Evolutionary conservation across 2,329 filamentous ascomycete genomes (phyloP), one percentile per base, ranked within the genome.

Genomic region (Pyrenophora teres): DNA sequence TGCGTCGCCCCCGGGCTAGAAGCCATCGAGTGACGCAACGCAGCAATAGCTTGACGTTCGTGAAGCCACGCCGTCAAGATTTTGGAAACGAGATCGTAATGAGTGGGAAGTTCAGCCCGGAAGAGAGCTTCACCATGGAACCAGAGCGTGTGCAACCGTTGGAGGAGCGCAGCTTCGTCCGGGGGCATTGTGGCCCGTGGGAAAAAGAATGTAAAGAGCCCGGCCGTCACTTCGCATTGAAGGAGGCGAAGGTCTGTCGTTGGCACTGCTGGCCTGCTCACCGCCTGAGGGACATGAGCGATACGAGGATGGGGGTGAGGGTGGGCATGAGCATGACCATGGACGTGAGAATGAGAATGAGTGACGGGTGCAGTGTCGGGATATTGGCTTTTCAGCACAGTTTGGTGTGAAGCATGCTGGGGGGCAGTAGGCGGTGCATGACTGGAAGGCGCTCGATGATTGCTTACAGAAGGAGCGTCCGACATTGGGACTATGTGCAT

Each of bases 171-270:
- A 6, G 44, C 39, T 42, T 73, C 68, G 13, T 71, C 66, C 8
- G 62, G 60, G 9, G 60, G 62, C 10, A 61, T 52, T 8, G 43
- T 51, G 2, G 59, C n/a, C 9, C 57, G 63, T 2, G 68, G 68
- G 33, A 66, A 70, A 36, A 72, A 52, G 41, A 64, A 72, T 12
- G 68, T 65, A 38, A 72, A 58, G 13, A 72, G 60, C 3, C 57
- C 44, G n/a, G 62, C 65, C 5, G 70, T 65, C 4, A 70, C 63
- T 52, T 72, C 70, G 46, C 63, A 72, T 49, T 72, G 69, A 1
- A 69, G 54, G 9, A 71, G 50, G 10, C 63, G 57, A 27, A 69
- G 37, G 18, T 69, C 66, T 6, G 53, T 27, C 3, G 53, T 52
- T 6, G 53, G 35, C 8, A 54, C 40, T 3, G 46, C 35, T 3